These are phyloP conservation scores for Cyberlindnera petersonii DNA, from an alignment of 805 yeast genomes.

Conservation along the genomic window DNA sequence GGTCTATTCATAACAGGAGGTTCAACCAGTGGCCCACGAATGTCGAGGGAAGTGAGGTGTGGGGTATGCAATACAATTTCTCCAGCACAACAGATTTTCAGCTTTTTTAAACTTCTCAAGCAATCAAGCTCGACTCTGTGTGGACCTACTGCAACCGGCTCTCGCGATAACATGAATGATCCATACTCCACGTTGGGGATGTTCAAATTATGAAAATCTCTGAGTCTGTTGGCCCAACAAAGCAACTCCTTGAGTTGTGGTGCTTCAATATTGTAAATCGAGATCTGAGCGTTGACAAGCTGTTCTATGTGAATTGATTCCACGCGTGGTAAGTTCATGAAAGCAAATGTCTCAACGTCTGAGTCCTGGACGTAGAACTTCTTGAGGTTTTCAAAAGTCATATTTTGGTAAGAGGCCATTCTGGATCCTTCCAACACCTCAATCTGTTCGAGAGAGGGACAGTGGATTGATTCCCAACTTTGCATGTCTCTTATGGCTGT, in stretches of 20 bases:
- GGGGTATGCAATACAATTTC: constrained; percentile 12
- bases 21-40: constrained; percentile 18
- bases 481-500: constrained; percentile 10
- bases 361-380: constrained; percentile 11
- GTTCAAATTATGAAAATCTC: constrained; percentile 5
- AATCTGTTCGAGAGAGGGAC: constrained; percentile 8
- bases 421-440: constrained; percentile 8
- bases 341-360: constrained; percentile 9
- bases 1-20: constrained; percentile 5
- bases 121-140: constrained; percentile 11
- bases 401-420: constrained; percentile 4
- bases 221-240: constrained; percentile 15
- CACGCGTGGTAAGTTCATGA: constrained; percentile 13
- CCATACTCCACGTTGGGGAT: constrained; percentile 8
- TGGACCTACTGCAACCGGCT: constrained; percentile 8
- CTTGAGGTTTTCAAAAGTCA: constrained; percentile 4
- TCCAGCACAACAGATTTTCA: constrained; percentile 17
- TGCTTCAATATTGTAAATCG: constrained; percentile 8
- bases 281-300: constrained; percentile 11
- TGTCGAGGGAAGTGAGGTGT: constrained; percentile 9
- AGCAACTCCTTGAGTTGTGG: constrained; percentile 12
- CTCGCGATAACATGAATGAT: constrained; percentile 20
- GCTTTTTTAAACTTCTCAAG: constrained; percentile 7
- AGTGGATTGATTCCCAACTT: constrained; percentile 10
- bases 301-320: constrained; percentile 17